Evolutionary conservation across 768 basidiomycete species (phyloP).

Genomic region (Coprinellus micaceus): DNA sequence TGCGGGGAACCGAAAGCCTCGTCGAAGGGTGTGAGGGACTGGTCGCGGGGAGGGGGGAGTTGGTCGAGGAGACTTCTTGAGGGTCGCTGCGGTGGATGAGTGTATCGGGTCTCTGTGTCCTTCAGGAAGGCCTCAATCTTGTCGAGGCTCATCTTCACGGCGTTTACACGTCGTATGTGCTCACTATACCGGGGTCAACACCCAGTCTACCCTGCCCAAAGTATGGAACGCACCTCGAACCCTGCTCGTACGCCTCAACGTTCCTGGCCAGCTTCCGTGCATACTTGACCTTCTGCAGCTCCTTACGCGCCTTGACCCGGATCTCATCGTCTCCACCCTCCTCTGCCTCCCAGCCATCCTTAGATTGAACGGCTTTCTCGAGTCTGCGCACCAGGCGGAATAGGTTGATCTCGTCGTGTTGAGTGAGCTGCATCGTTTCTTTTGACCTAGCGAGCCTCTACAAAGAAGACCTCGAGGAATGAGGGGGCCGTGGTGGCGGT

Average conservation of each 20-base stretch:
- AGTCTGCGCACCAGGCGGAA: constrained; percentile 9
- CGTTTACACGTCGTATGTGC: constrained; percentile 41
- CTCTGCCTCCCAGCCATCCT: constrained; percentile 1
- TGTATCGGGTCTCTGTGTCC: constrained; percentile 20
- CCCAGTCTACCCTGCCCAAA: neutral
- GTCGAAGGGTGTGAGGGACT: neutral
- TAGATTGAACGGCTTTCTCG: constrained; percentile 3
- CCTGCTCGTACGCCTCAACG: constrained; percentile 3
- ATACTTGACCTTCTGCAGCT: constrained; percentile 13
- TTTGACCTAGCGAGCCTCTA: too few species aligned
- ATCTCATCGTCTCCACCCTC: neutral
- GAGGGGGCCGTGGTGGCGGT: too few species aligned
- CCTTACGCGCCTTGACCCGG: neutral
- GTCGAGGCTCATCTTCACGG: constrained; percentile 49
- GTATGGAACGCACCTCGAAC: neutral
- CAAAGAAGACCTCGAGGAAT: too few species aligned
- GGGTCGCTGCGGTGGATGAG: constrained; percentile 15
- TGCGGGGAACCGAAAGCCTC: too few species aligned
- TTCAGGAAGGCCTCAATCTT: constrained; percentile 50
- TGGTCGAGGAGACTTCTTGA: constrained; percentile 18
- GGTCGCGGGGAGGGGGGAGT: constrained; percentile 13
- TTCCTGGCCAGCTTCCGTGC: constrained; percentile 11
- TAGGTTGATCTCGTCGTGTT: constrained; percentile 14
- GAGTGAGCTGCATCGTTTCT: neutral
- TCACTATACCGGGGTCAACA: constrained; percentile 26